Evolutionary conservation across 2,329 filamentous ascomycete species (phyloP), one percentile per base, ranked within the genome.

Genomic region (Colletotrichum paranaense): DNA sequence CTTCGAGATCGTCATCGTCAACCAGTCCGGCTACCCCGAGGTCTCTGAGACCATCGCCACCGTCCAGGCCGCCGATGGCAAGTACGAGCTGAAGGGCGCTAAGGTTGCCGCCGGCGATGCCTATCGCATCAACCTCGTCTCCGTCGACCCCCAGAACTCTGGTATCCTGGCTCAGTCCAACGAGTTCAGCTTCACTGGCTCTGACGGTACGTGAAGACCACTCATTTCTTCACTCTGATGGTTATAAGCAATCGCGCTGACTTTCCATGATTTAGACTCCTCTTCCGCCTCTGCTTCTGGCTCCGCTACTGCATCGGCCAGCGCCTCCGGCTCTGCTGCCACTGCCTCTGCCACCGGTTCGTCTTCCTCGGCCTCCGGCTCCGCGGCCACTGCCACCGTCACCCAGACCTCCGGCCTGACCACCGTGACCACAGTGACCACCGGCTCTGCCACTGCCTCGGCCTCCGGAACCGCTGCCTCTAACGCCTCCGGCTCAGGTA

Each of bases 161-260:
- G 72, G 72, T 24, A 67, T 74, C 26, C 72, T 74, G 56, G 72
- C 72, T 19, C 72, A 74, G 68, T 74, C 72, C 12, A 49, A 67
- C 28, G 12, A 53, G 58, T 74, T 74, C 68, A 53, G 11, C 67
- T 24, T 74, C 26, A 72, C 55, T 49, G 42, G 42, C 42, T 49
- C 42, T 19, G 65, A 38, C 19, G 53, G 70, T 73, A 64, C 19
- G 70, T 73, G 35, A 65, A 42, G 32, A 24, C 14, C 4, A n/a
- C 16, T 24, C 12, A 52, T 9, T 16, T 7, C 42, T 63, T 19
- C n/a, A 3, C n/a, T 5, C 8, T 12, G 11, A 2, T 68, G 22
- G 5, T 19, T 0, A 16, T 24, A 5, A 12, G 19, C 42, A 5
- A 35, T n/a, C 11, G 11, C 6, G 9, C 52, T 68, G 32, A 68